Conservation (phyloP, 805 yeast genomes). For the Barnettozyma wickerhamii region DNA sequence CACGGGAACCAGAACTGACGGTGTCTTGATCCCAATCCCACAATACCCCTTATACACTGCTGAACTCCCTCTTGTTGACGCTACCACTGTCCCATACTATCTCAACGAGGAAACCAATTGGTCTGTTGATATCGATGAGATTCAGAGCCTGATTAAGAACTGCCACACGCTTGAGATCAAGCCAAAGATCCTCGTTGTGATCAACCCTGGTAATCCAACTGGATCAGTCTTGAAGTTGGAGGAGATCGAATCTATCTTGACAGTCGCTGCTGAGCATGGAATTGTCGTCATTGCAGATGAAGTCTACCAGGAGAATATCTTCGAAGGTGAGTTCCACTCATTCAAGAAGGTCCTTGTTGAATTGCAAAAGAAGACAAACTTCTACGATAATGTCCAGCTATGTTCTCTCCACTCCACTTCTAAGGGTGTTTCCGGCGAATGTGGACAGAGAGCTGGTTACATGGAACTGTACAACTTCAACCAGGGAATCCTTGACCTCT, state of each 20-base stretch:
- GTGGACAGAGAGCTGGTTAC: conserved; percentile 99
- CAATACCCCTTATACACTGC: conserved; percentile 98
- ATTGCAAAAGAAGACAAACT: conserved; percentile 51
- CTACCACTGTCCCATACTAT: conserved; percentile 82
- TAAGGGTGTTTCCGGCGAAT: conserved; percentile 96
- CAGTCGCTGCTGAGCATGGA: conserved; percentile 80
- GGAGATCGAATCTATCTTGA: conserved; percentile 66
- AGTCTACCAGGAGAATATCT: conserved; percentile 93
- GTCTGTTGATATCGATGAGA: conserved; percentile 72
- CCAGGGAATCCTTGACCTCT: conserved; percentile 60
- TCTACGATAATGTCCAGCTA: conserved; percentile 70
- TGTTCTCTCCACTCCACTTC: conserved; percentile 97
- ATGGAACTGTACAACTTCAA: conserved; percentile 88
- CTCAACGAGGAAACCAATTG: conserved; percentile 78
- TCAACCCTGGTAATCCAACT: conserved; percentile 98
- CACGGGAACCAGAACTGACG: conserved; percentile 55
- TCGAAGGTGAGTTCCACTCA: conserved; percentile 75
- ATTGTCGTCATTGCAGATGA: conserved; percentile 93
- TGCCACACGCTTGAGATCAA: conserved; percentile 48
- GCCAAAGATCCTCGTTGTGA: conserved; percentile 81
- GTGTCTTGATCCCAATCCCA: conserved; percentile 92
- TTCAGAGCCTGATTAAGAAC: conserved; percentile 48
- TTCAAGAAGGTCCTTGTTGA: conserved; percentile 74
- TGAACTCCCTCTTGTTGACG: conserved; percentile 77
- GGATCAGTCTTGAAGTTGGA: conserved; percentile 72